Evolutionary conservation across 805 yeast genomes (phyloP).

Genomic region (Lachancea quebecensis): DNA sequence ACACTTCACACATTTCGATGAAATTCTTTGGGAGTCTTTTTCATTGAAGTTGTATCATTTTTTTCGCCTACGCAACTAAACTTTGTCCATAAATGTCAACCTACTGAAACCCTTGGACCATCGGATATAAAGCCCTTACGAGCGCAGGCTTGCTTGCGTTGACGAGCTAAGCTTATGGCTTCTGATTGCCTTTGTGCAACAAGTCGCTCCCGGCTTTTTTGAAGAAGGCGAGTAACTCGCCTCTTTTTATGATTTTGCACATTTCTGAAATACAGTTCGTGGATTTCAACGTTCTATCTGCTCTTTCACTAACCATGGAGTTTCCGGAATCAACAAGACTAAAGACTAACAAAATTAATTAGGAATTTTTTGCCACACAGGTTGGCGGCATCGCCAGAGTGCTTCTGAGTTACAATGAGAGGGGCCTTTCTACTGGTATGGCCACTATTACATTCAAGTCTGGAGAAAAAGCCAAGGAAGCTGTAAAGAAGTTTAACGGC

Average conservation of each 20-base stretch:
- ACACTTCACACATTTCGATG: neutral
- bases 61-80: neutral
- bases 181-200: too few relatives aligned
- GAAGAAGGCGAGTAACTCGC: too few relatives aligned
- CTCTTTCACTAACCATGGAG: conserved; percentile 2
- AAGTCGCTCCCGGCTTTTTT: too few relatives aligned
- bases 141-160: too few relatives aligned
- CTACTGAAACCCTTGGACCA: conserved; percentile 1
- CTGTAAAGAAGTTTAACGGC: conserved; percentile 80
- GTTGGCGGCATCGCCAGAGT: conserved; percentile 78
- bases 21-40: conserved; percentile 5
- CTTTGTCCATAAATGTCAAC: neutral
- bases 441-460: conserved; percentile 77
- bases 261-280: neutral
- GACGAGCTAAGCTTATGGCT: too few relatives aligned
- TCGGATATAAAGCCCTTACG: too few relatives aligned
- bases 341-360: conserved; percentile 21
- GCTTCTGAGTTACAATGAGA: conserved; percentile 71
- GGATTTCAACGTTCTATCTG: neutral
- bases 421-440: conserved; percentile 86
- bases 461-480: conserved; percentile 63
- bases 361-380: conserved; percentile 86
- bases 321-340: neutral
- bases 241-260: too few relatives aligned
- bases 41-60: neutral